phyloP scores from a whole-genome alignment of 768 basidiomycete genomes.

The Amanita muscaria region DNA sequence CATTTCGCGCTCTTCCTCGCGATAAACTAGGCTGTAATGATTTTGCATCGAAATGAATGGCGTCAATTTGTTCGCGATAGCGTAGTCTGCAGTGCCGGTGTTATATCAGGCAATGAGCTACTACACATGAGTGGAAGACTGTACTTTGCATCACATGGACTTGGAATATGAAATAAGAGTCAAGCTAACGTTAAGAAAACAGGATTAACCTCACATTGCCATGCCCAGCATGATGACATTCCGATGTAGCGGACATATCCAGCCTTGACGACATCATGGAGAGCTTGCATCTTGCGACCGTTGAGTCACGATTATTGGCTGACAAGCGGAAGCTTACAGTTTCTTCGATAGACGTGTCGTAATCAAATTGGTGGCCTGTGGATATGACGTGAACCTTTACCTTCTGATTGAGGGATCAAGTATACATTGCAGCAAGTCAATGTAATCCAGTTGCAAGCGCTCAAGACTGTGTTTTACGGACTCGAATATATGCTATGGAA shows the following conservation, averaged over 20 bases:
- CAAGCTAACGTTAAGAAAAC: constrained; percentile 7
- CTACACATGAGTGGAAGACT: no score
- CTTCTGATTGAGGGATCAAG: not conserved
- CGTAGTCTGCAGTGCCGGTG: constrained; percentile 35
- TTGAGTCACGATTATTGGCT: not conserved
- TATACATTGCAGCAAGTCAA: constrained; percentile 67
- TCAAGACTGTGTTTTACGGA: constrained; percentile 52
- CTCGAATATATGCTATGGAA: constrained; percentile 62
- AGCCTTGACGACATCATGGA: constrained; percentile 38
- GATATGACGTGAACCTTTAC: no score
- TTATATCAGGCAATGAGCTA: no score
- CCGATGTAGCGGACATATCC: constrained; percentile 37
- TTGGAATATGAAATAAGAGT: no score
- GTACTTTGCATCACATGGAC: no score
- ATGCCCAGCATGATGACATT: constrained; percentile 20
- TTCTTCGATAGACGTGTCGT: constrained; percentile 32
- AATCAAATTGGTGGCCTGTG: constrained; percentile 29
- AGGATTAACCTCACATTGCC: constrained; percentile 21
- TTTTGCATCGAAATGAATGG: constrained; percentile 66
- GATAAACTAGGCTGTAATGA: constrained; percentile 48
- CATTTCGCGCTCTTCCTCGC: constrained; percentile 20
- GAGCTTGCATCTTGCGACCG: constrained; percentile 31
- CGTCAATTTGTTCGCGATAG: constrained; percentile 44
- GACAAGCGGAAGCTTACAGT: constrained; percentile 12
- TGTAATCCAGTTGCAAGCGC: constrained; percentile 67